phyloP scores from a whole-genome alignment of 305 asterid species.

The Withania somnifera region DNA sequence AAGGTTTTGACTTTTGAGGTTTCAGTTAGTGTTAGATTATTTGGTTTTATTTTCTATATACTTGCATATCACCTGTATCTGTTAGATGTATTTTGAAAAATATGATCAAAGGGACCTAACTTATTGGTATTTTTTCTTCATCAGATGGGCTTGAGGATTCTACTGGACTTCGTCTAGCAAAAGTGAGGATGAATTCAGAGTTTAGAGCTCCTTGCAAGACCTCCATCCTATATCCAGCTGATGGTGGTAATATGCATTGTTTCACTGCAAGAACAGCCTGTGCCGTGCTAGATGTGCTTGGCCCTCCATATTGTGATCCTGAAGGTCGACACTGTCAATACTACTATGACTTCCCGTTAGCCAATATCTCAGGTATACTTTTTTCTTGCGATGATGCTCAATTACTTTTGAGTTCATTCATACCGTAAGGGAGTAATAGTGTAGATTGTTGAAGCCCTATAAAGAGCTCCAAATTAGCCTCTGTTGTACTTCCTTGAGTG shows the following conservation, averaged over 20 bases:
- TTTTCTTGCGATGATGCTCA: not conserved
- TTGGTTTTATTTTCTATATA: not conserved
- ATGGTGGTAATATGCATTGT: conserved; percentile 17
- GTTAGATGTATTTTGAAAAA: not conserved
- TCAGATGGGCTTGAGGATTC: not conserved
- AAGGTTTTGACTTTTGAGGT: not conserved
- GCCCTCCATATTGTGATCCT: conserved; percentile 13
- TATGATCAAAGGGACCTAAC: not conserved
- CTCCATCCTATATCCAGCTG: conserved; percentile 9
- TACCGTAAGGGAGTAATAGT: not conserved
- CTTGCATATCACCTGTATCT: not conserved
- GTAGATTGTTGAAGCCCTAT: not conserved
- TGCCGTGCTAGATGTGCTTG: conserved; percentile 15
- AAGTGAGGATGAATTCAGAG: conserved; percentile 3
- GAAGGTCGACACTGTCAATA: conserved; percentile 18
- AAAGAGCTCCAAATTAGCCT: too few relatives aligned
- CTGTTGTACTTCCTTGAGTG: too few relatives aligned
- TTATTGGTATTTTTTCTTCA: not conserved
- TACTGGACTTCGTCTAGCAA: conserved; percentile 8
- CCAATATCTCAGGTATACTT: not conserved
- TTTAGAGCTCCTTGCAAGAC: conserved; percentile 12
- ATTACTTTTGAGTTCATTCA: not conserved
- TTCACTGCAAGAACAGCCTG: conserved; percentile 16
- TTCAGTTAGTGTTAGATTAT: not conserved
- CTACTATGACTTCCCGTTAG: not conserved